Conservation (phyloP, 306 rosid genomes). For the Pyrus bretschneideri region DNA sequence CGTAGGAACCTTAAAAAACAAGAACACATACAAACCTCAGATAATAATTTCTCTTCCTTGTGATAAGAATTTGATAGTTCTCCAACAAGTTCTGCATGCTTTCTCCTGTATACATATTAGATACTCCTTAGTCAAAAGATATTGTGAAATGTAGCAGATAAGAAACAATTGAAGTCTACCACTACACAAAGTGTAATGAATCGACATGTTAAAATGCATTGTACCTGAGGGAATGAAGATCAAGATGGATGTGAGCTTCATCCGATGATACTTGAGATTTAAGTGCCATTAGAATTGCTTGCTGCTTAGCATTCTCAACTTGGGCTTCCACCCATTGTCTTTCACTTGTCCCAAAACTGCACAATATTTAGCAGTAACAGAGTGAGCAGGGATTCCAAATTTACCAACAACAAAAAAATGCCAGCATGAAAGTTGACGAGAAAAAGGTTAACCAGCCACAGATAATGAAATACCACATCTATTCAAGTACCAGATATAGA, state of each 20-base stretch:
- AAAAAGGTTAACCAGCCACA: background rate
- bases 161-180: slow-evolving; percentile 4
- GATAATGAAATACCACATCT: background rate
- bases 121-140: slow-evolving; percentile 1
- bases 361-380: background rate
- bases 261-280: slow-evolving; percentile 89
- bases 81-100: slow-evolving; percentile 79
- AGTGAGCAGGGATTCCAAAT: background rate
- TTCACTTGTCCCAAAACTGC: slow-evolving; percentile 98
- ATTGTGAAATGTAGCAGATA: background rate
- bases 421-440: background rate
- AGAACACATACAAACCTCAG: slow-evolving; percentile 58
- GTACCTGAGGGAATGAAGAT: slow-evolving; percentile 90
- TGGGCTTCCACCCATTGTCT: slow-evolving; percentile 99
- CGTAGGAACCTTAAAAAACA: no score
- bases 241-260: slow-evolving; percentile 98
- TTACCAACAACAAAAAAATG: background rate
- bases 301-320: slow-evolving; percentile 95
- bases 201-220: slow-evolving; percentile 9
- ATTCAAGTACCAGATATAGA: background rate
- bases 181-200: slow-evolving; percentile 11
- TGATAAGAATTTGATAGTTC: slow-evolving; percentile 84
- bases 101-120: slow-evolving; percentile 58
- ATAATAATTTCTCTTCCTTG: slow-evolving; percentile 73
- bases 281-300: slow-evolving; percentile 75